Evolutionary conservation across 176 grass and related monocot species (phyloP).

Genomic region (Musa schizocarpa): DNA sequence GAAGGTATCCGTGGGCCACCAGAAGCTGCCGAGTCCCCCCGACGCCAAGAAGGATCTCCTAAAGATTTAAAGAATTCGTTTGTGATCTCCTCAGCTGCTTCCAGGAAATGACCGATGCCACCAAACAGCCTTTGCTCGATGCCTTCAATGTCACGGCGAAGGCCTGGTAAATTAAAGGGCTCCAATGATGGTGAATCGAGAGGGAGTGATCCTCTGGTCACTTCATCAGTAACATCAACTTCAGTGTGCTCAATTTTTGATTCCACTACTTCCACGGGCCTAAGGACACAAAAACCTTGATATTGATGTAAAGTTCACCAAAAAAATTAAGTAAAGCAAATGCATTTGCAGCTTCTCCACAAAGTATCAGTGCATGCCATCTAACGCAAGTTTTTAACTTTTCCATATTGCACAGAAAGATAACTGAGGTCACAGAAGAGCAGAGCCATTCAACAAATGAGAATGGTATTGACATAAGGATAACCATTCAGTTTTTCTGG

Average conservation of each 20-base stretch:
- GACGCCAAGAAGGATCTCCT: slow-evolving; percentile 12
- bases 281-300: slow-evolving; percentile 13
- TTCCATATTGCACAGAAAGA: too few species aligned
- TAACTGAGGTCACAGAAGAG: too few species aligned
- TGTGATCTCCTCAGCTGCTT: slow-evolving; percentile 55
- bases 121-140: slow-evolving; percentile 48
- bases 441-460: too few species aligned
- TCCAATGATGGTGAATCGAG: slow-evolving; percentile 16
- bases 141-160: slow-evolving; percentile 60
- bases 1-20: background rate
- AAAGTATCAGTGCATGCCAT: too few species aligned
- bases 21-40: slow-evolving; percentile 18
- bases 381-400: too few species aligned
- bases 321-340: too few species aligned
- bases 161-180: slow-evolving; percentile 50
- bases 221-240: slow-evolving; percentile 62
- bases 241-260: slow-evolving; percentile 72
- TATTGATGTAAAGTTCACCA: background rate
- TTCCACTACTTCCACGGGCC: slow-evolving; percentile 66
- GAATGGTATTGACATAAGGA: too few species aligned
- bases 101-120: slow-evolving; percentile 33
- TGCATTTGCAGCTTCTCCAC: too few species aligned
- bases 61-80: slow-evolving; percentile 46
- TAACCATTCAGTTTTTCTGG: too few species aligned
- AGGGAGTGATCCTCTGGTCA: slow-evolving; percentile 14